phyloP scores from a whole-genome alignment of 202 grass and related monocot genomes.

The Zizania palustris region DNA sequence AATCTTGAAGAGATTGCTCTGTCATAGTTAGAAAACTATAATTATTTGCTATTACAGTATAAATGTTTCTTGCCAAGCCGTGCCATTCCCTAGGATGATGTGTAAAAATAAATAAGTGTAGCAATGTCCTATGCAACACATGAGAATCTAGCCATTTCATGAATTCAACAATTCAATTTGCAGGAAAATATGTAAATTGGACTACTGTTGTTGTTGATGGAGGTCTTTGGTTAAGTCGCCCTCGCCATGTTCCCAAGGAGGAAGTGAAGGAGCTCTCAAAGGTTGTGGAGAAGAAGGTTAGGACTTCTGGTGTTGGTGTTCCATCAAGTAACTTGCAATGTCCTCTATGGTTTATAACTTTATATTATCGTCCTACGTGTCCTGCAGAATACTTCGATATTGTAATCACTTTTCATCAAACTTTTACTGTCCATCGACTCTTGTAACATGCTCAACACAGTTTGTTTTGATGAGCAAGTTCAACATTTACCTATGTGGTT shows the following conservation, averaged over 20 bases:
- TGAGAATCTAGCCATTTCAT: constrained; percentile 20
- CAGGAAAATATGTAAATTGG: constrained; percentile 93
- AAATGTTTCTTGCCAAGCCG: neutral
- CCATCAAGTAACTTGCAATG: constrained; percentile 79
- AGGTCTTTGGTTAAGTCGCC: constrained; percentile 84
- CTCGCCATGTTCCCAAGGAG: constrained; percentile 63
- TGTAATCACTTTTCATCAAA: neutral
- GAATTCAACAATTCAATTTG: constrained; percentile 5
- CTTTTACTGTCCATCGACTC: constrained; percentile 9
- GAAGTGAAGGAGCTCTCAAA: constrained; percentile 78
- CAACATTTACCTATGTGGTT: neutral
- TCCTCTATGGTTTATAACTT: constrained; percentile 39
- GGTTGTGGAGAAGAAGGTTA: constrained; percentile 65
- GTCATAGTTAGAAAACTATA: neutral
- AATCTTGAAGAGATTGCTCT: constrained; percentile 1
- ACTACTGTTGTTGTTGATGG: constrained; percentile 83
- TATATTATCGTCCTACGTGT: neutral
- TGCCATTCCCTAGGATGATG: too few species aligned
- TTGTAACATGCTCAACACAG: constrained; percentile 17
- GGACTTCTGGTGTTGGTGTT: constrained; percentile 48
- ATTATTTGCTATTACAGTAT: neutral
- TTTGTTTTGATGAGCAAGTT: constrained; percentile 7
- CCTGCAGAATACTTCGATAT: constrained; percentile 1
- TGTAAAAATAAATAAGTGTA: neutral
- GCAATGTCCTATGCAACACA: neutral